phyloP scores from a whole-genome alignment of 2,329 filamentous ascomycete species.

The Pseudogymnoascus sp. region DNA sequence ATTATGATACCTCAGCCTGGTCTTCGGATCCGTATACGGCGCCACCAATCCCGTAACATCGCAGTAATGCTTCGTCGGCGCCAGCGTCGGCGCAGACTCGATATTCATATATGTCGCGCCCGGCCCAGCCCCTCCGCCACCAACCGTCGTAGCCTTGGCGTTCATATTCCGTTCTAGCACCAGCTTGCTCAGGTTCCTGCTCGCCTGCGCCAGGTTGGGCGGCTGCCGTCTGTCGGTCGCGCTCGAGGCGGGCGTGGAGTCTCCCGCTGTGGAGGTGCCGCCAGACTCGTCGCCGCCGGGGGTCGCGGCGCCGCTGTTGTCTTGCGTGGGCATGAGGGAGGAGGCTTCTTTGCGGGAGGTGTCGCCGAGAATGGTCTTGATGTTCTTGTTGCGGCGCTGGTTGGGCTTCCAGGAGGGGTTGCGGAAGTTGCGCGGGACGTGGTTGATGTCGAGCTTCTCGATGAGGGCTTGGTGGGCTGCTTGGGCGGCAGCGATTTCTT shows the following conservation, averaged over 20 bases:
- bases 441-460: slow-evolving; percentile 85
- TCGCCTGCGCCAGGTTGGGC: slow-evolving; percentile 81
- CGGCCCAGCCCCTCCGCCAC: slow-evolving; percentile 48
- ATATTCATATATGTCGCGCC: slow-evolving; percentile 92
- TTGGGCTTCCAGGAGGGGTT: slow-evolving; percentile 86
- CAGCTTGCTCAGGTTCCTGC: slow-evolving; percentile 76
- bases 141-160: slow-evolving; percentile 27
- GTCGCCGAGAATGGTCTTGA: slow-evolving; percentile 92
- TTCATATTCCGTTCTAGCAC: slow-evolving; percentile 76
- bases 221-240: slow-evolving; percentile 29
- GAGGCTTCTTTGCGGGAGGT: slow-evolving; percentile 86
- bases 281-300: slow-evolving; percentile 50
- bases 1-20: slow-evolving; percentile 84
- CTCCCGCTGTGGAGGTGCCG: slow-evolving; percentile 45
- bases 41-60: slow-evolving; percentile 91
- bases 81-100: slow-evolving; percentile 83
- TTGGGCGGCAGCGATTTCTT: slow-evolving; percentile 44
- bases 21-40: slow-evolving; percentile 91
- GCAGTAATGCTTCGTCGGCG: slow-evolving; percentile 82
- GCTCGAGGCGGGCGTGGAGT: slow-evolving; percentile 39
- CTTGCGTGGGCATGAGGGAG: slow-evolving; percentile 64
- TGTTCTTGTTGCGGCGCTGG: slow-evolving; percentile 95
- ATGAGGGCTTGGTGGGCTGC: slow-evolving; percentile 80
- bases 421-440: slow-evolving; percentile 80
- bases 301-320: slow-evolving; percentile 73